Conservation (phyloP, 192 early-diverging fungal species). For the Entrophospora sp. region DNA sequence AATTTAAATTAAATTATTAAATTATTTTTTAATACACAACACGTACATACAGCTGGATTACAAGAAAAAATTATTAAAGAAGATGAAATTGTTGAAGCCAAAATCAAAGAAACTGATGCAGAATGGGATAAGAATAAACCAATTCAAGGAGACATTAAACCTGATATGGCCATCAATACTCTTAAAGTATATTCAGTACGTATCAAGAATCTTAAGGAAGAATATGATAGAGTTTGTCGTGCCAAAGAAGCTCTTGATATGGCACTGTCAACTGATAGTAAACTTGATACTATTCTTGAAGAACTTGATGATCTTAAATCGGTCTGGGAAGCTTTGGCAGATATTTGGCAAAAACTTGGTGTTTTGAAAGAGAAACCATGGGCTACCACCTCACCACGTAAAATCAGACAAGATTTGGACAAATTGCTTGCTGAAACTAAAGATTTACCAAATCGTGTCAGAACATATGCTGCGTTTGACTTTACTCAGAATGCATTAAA, state of each 20-base stretch:
- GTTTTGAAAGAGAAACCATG: constrained; percentile 85
- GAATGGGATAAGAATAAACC: constrained; percentile 98
- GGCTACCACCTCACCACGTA: constrained; percentile 80
- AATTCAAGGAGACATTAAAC: constrained; percentile 84
- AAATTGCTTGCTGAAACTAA: constrained; percentile 70
- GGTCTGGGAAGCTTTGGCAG: constrained; percentile 81
- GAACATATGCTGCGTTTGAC: constrained; percentile 95
- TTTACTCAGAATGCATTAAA: constrained; percentile 83
- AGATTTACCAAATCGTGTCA: constrained; percentile 93
- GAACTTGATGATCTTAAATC: constrained; percentile 86
- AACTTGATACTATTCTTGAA: constrained; percentile 77
- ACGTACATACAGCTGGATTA: constrained; percentile 52
- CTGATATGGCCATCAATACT: constrained; percentile 72
- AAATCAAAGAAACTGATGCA: constrained; percentile 66
- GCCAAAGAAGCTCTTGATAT: constrained; percentile 94
- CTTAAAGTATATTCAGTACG: constrained; percentile 81
- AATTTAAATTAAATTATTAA: not conserved
- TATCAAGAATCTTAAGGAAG: constrained; percentile 70
- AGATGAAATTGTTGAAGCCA: constrained; percentile 77
- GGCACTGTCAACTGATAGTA: constrained; percentile 57
- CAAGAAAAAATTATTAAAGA: constrained; percentile 93
- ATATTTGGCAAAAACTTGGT: constrained; percentile 73
- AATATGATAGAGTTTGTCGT: constrained; percentile 75
- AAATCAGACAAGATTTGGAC: constrained; percentile 82
- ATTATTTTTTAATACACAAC: constrained; percentile 18